phyloP scores from a whole-genome alignment of 148 eudicot genomes.

The Fagopyrum homotropicum region DNA sequence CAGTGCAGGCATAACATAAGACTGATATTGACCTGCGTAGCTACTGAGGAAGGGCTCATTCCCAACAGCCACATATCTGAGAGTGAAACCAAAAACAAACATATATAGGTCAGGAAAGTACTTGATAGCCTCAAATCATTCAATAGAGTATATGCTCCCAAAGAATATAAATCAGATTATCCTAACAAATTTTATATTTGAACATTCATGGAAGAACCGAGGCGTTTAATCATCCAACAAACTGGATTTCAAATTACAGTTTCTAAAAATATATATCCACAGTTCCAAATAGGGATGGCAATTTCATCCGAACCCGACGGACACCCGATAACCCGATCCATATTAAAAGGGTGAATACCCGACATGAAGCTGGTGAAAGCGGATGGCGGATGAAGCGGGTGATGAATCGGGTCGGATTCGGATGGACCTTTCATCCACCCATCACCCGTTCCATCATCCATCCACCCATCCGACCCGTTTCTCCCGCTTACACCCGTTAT shows the following conservation, averaged over 20 bases:
- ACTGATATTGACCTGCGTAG: conserved; percentile 58
- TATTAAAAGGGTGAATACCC: too few relatives aligned
- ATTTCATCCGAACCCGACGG: too few relatives aligned
- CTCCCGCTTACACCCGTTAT: too few relatives aligned
- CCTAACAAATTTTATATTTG: neutral
- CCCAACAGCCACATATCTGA: conserved; percentile 83
- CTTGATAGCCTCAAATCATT: neutral
- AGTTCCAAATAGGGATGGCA: too few relatives aligned
- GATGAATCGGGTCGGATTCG: too few relatives aligned
- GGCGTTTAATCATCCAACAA: neutral
- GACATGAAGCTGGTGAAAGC: too few relatives aligned
- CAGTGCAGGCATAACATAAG: conserved; percentile 63
- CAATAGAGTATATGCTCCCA: neutral
- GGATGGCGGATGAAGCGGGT: too few relatives aligned
- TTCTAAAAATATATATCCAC: neutral
- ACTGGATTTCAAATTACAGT: neutral
- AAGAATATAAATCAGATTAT: neutral
- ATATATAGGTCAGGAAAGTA: neutral
- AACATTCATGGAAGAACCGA: neutral
- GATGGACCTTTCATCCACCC: too few relatives aligned
- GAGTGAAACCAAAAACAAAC: neutral
- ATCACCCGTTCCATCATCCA: too few relatives aligned
- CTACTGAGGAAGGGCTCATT: conserved; percentile 79
- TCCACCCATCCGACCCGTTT: too few relatives aligned
- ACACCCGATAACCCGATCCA: too few relatives aligned